Evolutionary conservation across 2,329 filamentous ascomycete species (phyloP).

Genomic region (Plectosphaerella plurivora): DNA sequence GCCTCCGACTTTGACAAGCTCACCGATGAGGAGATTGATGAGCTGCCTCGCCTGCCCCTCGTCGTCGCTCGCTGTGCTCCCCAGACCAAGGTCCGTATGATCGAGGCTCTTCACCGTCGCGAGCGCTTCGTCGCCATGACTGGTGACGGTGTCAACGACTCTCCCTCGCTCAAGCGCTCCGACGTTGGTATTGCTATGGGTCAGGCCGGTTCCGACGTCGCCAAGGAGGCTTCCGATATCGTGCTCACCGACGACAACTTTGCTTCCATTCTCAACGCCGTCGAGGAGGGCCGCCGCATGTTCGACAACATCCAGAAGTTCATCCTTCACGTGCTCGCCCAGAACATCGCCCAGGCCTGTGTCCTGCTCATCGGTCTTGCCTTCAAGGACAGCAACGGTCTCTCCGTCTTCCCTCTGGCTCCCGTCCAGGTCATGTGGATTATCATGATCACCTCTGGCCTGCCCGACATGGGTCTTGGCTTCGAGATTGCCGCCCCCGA

Average conservation of each 20-base stretch:
- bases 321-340: conserved; percentile 60
- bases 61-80: conserved; percentile 65
- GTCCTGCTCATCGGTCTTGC: conserved; percentile 64
- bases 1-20: conserved; percentile 64
- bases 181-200: conserved; percentile 73
- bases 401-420: conserved; percentile 67
- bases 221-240: conserved; percentile 64
- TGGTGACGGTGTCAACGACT: conserved; percentile 68
- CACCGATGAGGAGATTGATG: conserved; percentile 58
- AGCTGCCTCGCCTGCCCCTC: conserved; percentile 55
- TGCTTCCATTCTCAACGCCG: conserved; percentile 64
- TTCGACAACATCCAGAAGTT: conserved; percentile 75
- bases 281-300: conserved; percentile 67
- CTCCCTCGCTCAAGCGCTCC: conserved; percentile 61
- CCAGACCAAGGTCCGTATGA: conserved; percentile 67
- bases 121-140: conserved; percentile 66
- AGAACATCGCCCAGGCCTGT: conserved; percentile 66
- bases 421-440: conserved; percentile 77
- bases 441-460: conserved; percentile 71
- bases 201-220: conserved; percentile 63
- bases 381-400: conserved; percentile 59
- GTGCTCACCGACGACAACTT: conserved; percentile 72
- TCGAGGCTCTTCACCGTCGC: conserved; percentile 63
- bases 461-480: conserved; percentile 72
- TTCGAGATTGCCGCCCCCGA: conserved; percentile 66